Evolutionary conservation across 345 rosid genomes (phyloP).

Genomic region (Gossypium sturtianum): DNA sequence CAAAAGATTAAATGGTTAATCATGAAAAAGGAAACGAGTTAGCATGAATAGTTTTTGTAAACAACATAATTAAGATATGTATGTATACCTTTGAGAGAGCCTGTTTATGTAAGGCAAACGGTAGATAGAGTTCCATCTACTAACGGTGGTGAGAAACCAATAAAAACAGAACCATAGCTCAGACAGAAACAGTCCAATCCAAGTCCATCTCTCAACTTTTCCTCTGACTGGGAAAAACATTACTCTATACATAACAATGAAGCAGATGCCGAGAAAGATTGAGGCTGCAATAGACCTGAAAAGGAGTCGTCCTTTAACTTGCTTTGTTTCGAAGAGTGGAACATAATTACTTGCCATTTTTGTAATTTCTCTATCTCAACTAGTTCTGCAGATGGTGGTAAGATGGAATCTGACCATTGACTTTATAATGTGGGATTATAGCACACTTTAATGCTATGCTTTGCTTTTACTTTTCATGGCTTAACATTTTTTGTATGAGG

Average conservation of each 20-base stretch:
- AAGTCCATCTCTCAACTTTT: constrained; percentile 31
- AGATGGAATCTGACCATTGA: constrained; percentile 1
- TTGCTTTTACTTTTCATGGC: no score
- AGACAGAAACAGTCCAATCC: constrained; percentile 36
- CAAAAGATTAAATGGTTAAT: no score
- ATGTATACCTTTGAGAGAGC: constrained; percentile 29
- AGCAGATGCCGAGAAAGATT: neutral
- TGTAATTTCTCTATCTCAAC: neutral
- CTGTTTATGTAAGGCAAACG: constrained; percentile 32
- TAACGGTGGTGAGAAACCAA: constrained; percentile 29
- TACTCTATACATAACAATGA: neutral
- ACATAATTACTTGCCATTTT: neutral
- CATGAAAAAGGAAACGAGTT: no score
- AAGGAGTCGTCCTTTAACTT: neutral
- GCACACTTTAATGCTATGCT: no score
- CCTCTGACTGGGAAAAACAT: neutral
- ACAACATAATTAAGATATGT: neutral
- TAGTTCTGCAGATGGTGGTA: neutral
- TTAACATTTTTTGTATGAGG: no score
- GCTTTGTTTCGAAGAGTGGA: constrained; percentile 2
- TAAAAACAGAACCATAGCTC: constrained; percentile 34
- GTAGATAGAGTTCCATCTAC: constrained; percentile 32
- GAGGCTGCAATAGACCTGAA: neutral
- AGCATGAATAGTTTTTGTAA: neutral
- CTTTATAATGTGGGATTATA: no score